Base-by-base conservation (phyloP, 371 early-diverging fungal species). In the Circinella minor region DNA sequence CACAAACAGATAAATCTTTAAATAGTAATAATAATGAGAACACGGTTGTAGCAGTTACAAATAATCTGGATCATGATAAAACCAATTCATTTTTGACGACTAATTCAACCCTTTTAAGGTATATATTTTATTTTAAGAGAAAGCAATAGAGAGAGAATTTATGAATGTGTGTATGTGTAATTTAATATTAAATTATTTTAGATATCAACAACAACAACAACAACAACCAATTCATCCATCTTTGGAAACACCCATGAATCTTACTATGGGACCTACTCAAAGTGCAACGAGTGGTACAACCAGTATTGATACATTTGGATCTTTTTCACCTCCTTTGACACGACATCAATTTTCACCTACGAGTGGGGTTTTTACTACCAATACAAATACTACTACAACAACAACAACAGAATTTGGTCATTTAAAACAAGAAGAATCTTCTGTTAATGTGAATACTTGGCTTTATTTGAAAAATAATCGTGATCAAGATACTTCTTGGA, bases 21-120 rank as follows among this genome's bases (percentile, higher is more conserved):
- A 95, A 96, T 74, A 89, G 79, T 76, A 95, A 94, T 78, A 95
- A 95, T 4, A 95, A 95, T 1, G 95, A 6, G 67, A 95, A 95
- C 75, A 77, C 86, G 27, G 85, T 86, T 55, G 94, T 94, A 80
- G 96, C 96, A 43, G 93, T 91, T 38, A 93, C 95, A 39, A 86
- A 85, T 0, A 92, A 94, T 81, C 27, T 27, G 0, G 27, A 27
- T 27, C 27, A 91, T 91, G 73, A 95, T 95, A 75, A 94, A 95
- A 68, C 94, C 96, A 18, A 89, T 5, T 96, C 96, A 78, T 96
- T 95, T 5, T 96, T 97, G 82, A 20, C 57, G 94, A 95, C 18
- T 93, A 92, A 64, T 97, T 88, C 77, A 89, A 87, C 8, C 88
- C 65, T 95, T 96, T n/a, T 95, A 95, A 71, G 79, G 87, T 66